These are phyloP conservation scores for Didymella keratinophila DNA, from an alignment of 2,329 filamentous ascomycete genomes.

Conservation along the genomic window DNA sequence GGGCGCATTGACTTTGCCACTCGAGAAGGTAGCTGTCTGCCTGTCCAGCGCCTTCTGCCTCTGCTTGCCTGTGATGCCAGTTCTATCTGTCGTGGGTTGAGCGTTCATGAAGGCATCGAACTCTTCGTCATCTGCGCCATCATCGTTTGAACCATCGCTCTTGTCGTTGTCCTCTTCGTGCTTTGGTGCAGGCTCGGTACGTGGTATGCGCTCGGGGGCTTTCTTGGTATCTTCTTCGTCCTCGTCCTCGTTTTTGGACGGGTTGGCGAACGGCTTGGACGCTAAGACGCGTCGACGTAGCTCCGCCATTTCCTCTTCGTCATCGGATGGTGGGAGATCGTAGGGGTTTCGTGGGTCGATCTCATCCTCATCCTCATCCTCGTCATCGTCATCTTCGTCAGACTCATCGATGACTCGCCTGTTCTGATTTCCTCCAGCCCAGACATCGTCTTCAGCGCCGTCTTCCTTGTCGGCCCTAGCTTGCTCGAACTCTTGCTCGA, in stretches of 20 bases:
- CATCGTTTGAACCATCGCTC: constrained; percentile 71
- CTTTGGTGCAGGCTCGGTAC: constrained; percentile 56
- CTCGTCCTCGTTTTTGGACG: constrained; percentile 43
- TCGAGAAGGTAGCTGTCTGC: constrained; percentile 45
- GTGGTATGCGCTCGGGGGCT: constrained; percentile 67
- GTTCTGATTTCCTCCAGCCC: constrained; percentile 92
- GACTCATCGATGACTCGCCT: constrained; percentile 59
- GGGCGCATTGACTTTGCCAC: constrained; percentile 40
- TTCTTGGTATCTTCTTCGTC: constrained; percentile 57
- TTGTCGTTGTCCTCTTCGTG: constrained; percentile 68
- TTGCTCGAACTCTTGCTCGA: constrained; percentile 88
- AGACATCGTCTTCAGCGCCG: constrained; percentile 72
- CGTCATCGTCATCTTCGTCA: constrained; percentile 60
- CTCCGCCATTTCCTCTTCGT: constrained; percentile 91
- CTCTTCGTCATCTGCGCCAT: constrained; percentile 71
- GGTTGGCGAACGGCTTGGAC: constrained; percentile 84
- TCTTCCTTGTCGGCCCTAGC: constrained; percentile 72
- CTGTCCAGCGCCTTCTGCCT: constrained; percentile 55
- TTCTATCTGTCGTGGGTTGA: constrained; percentile 85
- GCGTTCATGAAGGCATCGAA: constrained; percentile 95
- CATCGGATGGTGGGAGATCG: constrained; percentile 75
- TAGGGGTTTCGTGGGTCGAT: constrained; percentile 70
- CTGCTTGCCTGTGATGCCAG: constrained; percentile 73
- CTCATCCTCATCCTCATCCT: constrained; percentile 52
- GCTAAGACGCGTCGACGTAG: constrained; percentile 88